Percentiles rank a stretch among this genome's conserved stretches.
phyloP scores from a whole-genome alignment of 225 moss, liverwort and hornwort species.

The Takakia lepidozioides region DNA sequence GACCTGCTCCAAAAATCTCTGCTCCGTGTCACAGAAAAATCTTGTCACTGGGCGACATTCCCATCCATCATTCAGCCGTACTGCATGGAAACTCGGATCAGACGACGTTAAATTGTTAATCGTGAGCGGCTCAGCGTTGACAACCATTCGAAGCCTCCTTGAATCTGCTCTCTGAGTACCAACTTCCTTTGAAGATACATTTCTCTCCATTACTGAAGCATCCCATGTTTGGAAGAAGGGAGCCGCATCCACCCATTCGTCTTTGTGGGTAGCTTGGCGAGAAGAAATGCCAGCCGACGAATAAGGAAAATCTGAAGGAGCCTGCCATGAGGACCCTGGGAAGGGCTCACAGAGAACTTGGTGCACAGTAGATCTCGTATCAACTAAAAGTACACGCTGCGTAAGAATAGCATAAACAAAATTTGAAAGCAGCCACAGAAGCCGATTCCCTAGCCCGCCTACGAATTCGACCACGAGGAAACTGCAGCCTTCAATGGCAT shows the following conservation, averaged over 20 bases:
- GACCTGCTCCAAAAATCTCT: conserved; percentile 10
- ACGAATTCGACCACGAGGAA: conserved; percentile 38
- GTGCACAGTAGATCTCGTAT: conserved; percentile 23
- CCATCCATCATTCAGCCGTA: conserved; percentile 24
- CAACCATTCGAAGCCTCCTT: neutral
- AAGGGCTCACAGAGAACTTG: conserved; percentile 30
- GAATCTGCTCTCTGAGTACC: neutral
- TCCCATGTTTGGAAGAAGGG: neutral
- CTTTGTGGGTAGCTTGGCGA: conserved; percentile 1
- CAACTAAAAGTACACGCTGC: conserved; percentile 27
- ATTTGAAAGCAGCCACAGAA: conserved; percentile 26
- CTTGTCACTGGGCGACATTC: conserved; percentile 22
- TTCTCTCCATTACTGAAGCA: neutral
- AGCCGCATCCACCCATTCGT: conserved; percentile 1
- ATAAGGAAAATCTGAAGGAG: conserved; percentile 16
- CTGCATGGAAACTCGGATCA: conserved; percentile 2
- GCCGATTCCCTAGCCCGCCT: conserved; percentile 27
- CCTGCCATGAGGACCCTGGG: conserved; percentile 33
- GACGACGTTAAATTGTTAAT: conserved; percentile 2
- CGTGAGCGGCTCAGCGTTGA: no score
- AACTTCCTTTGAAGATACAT: neutral
- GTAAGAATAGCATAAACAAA: conserved; percentile 34
- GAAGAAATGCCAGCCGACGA: conserved; percentile 7
- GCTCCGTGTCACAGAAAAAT: conserved; percentile 32
- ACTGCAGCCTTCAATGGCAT: conserved; percentile 12